Evolutionary conservation across 2,329 filamentous ascomycete species (phyloP).

Genomic region (Alternaria longipes): DNA sequence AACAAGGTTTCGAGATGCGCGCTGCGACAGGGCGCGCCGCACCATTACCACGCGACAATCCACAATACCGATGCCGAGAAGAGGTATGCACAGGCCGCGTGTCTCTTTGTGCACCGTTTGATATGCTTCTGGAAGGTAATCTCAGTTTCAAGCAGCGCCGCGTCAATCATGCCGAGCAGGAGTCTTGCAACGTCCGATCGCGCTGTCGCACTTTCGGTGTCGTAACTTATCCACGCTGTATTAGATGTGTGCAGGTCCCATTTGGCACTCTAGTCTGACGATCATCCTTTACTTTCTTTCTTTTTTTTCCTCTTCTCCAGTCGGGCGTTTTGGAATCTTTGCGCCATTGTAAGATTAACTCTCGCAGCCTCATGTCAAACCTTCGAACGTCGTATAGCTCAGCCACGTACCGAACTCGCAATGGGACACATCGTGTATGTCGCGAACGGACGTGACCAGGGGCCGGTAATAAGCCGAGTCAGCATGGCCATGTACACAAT

Average conservation of each 20-base stretch:
- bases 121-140: conserved; percentile 16
- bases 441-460: conserved; percentile 23
- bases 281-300: conserved; percentile 9
- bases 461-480: conserved; percentile 35
- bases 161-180: conserved; percentile 12
- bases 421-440: conserved; percentile 36
- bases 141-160: conserved; percentile 18
- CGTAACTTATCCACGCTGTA: conserved; percentile 13
- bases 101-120: conserved; percentile 10
- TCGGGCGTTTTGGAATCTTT: conserved; percentile 5
- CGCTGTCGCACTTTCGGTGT: conserved; percentile 14
- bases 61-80: neutral
- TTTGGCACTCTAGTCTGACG: conserved; percentile 1
- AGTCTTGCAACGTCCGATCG: conserved; percentile 13
- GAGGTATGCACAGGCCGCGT: conserved; percentile 5
- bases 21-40: conserved; percentile 20
- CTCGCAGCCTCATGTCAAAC: conserved; percentile 21
- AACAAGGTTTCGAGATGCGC: conserved; percentile 18
- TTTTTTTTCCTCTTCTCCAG: conserved; percentile 5
- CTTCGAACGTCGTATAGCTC: conserved; percentile 16
- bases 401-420: conserved; percentile 5
- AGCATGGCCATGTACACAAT: conserved; percentile 33
- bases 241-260: conserved; percentile 16
- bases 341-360: conserved; percentile 2
- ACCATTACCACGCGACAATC: conserved; percentile 12